Base-by-base conservation (phyloP, 2,329 filamentous ascomycete species). In the Hymenoscyphus occultus region DNA sequence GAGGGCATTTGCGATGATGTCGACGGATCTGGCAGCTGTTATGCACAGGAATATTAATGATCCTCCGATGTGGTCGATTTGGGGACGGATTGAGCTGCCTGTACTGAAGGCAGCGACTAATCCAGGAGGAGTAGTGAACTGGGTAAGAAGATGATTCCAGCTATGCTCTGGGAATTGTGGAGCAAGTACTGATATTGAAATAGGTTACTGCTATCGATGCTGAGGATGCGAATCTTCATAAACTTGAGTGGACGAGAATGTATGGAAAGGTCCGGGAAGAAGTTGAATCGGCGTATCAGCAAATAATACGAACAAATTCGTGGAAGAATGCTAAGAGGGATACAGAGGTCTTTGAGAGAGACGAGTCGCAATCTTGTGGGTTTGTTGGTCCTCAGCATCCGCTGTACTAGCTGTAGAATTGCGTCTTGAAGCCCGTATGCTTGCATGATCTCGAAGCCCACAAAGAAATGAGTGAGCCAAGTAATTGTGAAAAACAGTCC, bases 201-300 rank as follows among this genome's bases (percentile, higher is more conserved):
- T 19, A 64, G 62, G 60, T 64, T 42, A 64, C 58, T 31, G 62
- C 62, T 31, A 61, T 64, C 35, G 62, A 64, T 39, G 58, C 62
- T 10, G 48, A 56, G 19, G 35, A 64, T 40, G 45, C 40, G 10
- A n/a, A 56, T 6, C 56, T 42, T 19, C 62, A 48, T 4, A 64
- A 56, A 39, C 16, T 64, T 7, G 62, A 64, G 56, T 64, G 62
- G 62, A 31, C 35, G 3, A 48, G 61, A 14, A 39, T 32, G 12
- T 57, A 32, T 35, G 54, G 54, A 39, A 35, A 12, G 32, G 16
- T 32, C 14, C 3, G 22, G 14, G 54, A 35, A 39, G 31, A 31
- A 32, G 31, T 39, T 7, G 54, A 57, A 31, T 16, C 54, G 22
- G 28, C 54, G 12, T 57, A 57, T 35, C 54, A 57, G 54, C 28